Evolutionary conservation across 2,329 filamentous ascomycete species (phyloP), one percentile per base, ranked within the genome.

Genomic region (Fusarium beomiforme): DNA sequence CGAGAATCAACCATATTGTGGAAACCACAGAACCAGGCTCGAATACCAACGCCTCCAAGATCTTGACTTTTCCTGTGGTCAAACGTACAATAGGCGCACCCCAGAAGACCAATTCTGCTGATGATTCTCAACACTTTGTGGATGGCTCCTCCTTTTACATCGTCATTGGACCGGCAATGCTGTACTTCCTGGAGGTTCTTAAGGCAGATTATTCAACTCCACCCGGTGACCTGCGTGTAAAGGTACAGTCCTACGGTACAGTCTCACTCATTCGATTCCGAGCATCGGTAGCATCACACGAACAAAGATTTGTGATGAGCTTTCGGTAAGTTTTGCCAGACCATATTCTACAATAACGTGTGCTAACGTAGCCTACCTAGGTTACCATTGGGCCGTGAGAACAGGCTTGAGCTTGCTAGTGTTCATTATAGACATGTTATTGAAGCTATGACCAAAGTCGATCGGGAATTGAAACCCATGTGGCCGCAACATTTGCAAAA

Each of bases 401-500:
- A 77, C 21, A 83, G 83, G 51, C 76, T 86, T 6, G 85, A 88
- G 59, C 81, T 89, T 23, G 85, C 87, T 14, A 89, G 87, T 71
- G 81, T 85, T 29, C 83, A 86, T 72, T 87, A 87, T 72, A 83
- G 86, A 33, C 84, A 83, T 41, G 86, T 89, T 47, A 85, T 89
- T 47, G 84, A 85, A 55, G 86, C 83, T 4, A 80, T 89, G 34
- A 86, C 86, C 60, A 87, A 84, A 59, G 83, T 84, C 31, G 87
- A 89, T 72, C 84, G 86, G 39, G 86, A 84, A 59, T 77, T 89
- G 46, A 89, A 88, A 74, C 87, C 87, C 0, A 86, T 85, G 63
- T 89, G 87, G 87, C 87, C 87, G 13, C 84, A 87, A 56, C 81
- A 86, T 39, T 84, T 87, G 78, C 87, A 88, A 69, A 83, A 84